Percentiles rank a stretch among this genome's conserved stretches.
Evolutionary conservation across 352 stramenopile genomes (phyloP).

Genomic region (Pythium folliculosum): DNA sequence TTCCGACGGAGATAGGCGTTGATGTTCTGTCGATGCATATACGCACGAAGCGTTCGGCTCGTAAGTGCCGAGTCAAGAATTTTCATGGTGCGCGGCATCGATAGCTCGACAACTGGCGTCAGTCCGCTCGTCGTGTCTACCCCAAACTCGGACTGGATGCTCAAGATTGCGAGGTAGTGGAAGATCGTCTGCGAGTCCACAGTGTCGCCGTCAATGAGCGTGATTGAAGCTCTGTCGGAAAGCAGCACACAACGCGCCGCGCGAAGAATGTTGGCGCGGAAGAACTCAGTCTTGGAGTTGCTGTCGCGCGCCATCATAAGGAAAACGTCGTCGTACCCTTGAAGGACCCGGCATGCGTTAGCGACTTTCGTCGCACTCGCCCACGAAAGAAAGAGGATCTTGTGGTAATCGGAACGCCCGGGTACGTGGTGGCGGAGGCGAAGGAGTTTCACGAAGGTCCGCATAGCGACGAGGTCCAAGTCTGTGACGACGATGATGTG

Average conservation of each 20-base stretch:
- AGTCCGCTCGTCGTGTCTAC: constrained; percentile 46
- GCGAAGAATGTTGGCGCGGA: constrained; percentile 58
- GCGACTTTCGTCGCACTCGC: constrained; percentile 32
- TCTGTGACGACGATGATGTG: constrained; percentile 69
- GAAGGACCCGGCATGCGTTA: constrained; percentile 30
- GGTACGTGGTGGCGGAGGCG: constrained; percentile 41
- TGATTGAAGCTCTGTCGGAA: constrained; percentile 54
- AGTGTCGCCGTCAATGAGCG: constrained; percentile 57
- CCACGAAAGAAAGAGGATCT: constrained; percentile 68
- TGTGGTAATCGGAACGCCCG: constrained; percentile 42
- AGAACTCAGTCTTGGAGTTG: constrained; percentile 56
- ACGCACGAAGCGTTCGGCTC: constrained; percentile 47
- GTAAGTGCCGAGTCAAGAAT: constrained; percentile 66
- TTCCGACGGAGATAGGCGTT: constrained; percentile 8
- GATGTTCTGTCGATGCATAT: constrained; percentile 39
- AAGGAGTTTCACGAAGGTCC: constrained; percentile 55
- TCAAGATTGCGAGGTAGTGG: constrained; percentile 63
- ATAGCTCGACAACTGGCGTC: constrained; percentile 62
- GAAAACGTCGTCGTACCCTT: constrained; percentile 54
- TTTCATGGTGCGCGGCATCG: constrained; percentile 64
- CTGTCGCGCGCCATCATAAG: constrained; percentile 48
- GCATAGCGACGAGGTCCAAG: constrained; percentile 42
- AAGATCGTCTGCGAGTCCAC: constrained; percentile 66
- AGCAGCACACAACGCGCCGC: constrained; percentile 61
- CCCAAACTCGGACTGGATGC: constrained; percentile 57